Conservation (phyloP, 1,284 basidiomycete genomes). For the Cryptococcus neoformans region DNA sequence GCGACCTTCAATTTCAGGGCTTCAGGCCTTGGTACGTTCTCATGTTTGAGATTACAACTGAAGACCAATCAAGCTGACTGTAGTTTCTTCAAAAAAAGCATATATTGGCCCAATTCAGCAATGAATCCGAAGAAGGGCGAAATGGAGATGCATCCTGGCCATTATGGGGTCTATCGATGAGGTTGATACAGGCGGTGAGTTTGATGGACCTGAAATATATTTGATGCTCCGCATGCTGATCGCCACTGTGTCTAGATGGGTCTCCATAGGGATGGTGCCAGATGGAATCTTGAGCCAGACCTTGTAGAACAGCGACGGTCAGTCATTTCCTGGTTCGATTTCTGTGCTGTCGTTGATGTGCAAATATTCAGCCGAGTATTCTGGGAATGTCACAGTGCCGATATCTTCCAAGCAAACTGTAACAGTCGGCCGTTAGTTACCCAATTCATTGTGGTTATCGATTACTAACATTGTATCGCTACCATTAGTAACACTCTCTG, state of each 20-base stretch:
- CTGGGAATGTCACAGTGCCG: constrained; percentile 30
- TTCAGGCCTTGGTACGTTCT: constrained; percentile 23
- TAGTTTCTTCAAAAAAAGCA: too few species aligned
- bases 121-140: constrained; percentile 31
- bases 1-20: constrained; percentile 34
- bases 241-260: constrained; percentile 31
- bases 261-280: constrained; percentile 39
- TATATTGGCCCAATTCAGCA: constrained; percentile 23
- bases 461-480: too few species aligned
- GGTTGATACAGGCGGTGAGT: constrained; percentile 33
- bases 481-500: too few species aligned
- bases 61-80: constrained; percentile 3
- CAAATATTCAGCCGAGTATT: constrained; percentile 21
- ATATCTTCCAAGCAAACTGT: constrained; percentile 33
- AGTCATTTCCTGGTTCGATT: background rate
- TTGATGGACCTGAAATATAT: background rate
- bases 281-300: constrained; percentile 36
- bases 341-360: background rate
- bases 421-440: constrained; percentile 29
- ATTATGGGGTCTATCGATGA: constrained; percentile 37
- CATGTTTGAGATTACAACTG: background rate
- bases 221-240: background rate
- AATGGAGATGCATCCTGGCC: constrained; percentile 41
- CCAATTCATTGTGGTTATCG: constrained; percentile 21
- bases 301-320: constrained; percentile 34